phyloP scores from a whole-genome alignment of 768 basidiomycete genomes.

The Dentipellis fragilis region DNA sequence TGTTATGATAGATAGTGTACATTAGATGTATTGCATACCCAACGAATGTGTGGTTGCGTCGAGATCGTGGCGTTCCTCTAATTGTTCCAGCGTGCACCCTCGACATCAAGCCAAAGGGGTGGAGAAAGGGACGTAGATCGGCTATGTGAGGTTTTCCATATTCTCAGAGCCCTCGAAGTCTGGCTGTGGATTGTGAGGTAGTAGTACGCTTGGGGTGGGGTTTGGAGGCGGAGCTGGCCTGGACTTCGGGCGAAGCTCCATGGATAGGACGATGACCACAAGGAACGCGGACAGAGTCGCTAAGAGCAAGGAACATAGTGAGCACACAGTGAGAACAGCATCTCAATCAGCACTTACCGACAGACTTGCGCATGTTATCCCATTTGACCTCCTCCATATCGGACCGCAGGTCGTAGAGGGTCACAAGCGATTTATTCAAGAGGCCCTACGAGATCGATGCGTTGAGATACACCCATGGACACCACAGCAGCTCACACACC shows the following conservation, averaged over 20 bases:
- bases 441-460: constrained; percentile 41
- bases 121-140: background rate
- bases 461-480: background rate
- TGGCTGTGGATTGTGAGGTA: background rate
- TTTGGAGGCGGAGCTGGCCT: constrained; percentile 24
- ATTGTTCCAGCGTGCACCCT: background rate
- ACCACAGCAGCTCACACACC: constrained; percentile 28
- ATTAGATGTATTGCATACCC: background rate
- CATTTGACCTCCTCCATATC: constrained; percentile 80
- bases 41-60: too few species aligned
- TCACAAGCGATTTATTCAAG: constrained; percentile 64
- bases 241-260: constrained; percentile 49
- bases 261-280: constrained; percentile 55
- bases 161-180: constrained; percentile 3
- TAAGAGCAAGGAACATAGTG: constrained; percentile 16
- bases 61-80: too few species aligned
- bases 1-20: background rate
- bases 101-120: background rate
- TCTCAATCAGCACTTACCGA: constrained; percentile 38
- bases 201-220: constrained; percentile 6
- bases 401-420: constrained; percentile 68
- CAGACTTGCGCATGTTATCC: constrained; percentile 81
- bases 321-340: background rate
- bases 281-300: constrained; percentile 57
- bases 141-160: constrained; percentile 6